These are phyloP conservation scores for Blastobotrys persicus DNA, from an alignment of 1,139 yeast genomes.

Conservation along the genomic window DNA sequence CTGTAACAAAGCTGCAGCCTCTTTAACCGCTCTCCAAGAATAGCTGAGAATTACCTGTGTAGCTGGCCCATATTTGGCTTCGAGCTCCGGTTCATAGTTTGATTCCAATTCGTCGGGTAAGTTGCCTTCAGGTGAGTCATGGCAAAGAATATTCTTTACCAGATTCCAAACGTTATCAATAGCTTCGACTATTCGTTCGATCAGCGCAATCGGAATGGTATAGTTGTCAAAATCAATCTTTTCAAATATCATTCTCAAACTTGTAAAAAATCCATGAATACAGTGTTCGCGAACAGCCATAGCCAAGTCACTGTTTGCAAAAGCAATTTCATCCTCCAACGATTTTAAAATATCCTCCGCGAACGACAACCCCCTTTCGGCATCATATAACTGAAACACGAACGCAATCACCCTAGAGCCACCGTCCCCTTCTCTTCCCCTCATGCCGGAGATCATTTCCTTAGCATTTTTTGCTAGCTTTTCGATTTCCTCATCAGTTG, in stretches of 20 bases:
- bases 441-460: conserved; percentile 49
- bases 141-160: conserved; percentile 55
- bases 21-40: conserved; percentile 85
- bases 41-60: conserved; percentile 66
- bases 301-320: conserved; percentile 34
- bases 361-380: conserved; percentile 29
- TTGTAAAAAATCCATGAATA: conserved; percentile 65
- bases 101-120: conserved; percentile 46
- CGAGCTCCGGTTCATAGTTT: conserved; percentile 38
- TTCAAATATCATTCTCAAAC: conserved; percentile 51
- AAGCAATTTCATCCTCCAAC: conserved; percentile 34
- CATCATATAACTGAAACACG: conserved; percentile 33
- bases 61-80: conserved; percentile 48
- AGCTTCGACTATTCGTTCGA: conserved; percentile 29
- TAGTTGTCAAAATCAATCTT: conserved; percentile 21
- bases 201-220: conserved; percentile 10
- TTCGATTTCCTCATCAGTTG: conserved; percentile 29
- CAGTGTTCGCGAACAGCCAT: conserved; percentile 47
- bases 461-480: conserved; percentile 42
- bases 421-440: conserved; percentile 76
- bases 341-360: conserved; percentile 38
- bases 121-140: conserved; percentile 67
- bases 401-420: conserved; percentile 69
- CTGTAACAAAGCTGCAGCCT: conserved; percentile 57
- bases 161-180: conserved; percentile 51